These are phyloP conservation scores for Talinum fruticosum DNA, from an alignment of 148 eudicot species.

Conservation along the genomic window DNA sequence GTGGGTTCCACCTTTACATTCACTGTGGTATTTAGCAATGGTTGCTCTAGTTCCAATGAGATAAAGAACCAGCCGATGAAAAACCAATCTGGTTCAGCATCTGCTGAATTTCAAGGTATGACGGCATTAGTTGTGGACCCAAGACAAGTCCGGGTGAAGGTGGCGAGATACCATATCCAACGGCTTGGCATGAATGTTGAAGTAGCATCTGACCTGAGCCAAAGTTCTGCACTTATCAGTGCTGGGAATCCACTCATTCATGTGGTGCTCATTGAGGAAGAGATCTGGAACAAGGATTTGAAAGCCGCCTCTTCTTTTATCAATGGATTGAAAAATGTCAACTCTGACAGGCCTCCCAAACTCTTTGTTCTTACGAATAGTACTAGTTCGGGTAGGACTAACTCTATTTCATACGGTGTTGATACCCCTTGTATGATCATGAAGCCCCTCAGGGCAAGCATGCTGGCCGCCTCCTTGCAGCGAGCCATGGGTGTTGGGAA, in stretches of 20 bases:
- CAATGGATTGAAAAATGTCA: slow-evolving; percentile 31
- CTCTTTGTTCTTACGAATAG: slow-evolving; percentile 58
- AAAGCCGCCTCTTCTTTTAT: slow-evolving; percentile 28
- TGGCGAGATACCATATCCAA: slow-evolving; percentile 70
- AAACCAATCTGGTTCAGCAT: slow-evolving; percentile 37
- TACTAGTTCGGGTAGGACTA: slow-evolving; percentile 29
- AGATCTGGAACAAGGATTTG: slow-evolving; percentile 66
- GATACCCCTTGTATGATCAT: slow-evolving; percentile 51
- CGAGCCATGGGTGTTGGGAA: slow-evolving; percentile 73
- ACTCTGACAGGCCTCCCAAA: slow-evolving; percentile 42
- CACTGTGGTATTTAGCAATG: slow-evolving; percentile 59
- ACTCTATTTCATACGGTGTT: slow-evolving; percentile 24
- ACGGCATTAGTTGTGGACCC: slow-evolving; percentile 71
- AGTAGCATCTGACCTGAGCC: slow-evolving; percentile 48
- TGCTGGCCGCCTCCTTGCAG: slow-evolving; percentile 83
- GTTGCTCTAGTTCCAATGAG: slow-evolving; percentile 32
- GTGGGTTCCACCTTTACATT: slow-evolving; percentile 88
- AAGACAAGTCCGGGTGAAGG: slow-evolving; percentile 66
- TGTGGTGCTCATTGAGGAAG: slow-evolving; percentile 74
- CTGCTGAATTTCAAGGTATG: slow-evolving; percentile 64
- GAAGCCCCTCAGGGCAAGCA: slow-evolving; percentile 85
- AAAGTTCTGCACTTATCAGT: slow-evolving; percentile 33
- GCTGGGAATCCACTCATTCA: slow-evolving; percentile 31
- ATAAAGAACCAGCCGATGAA: slow-evolving; percentile 37
- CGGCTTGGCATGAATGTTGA: slow-evolving; percentile 76